These are phyloP conservation scores for Solanum sitiens DNA, from an alignment of 257 asterid species.

Conservation along the genomic window DNA sequence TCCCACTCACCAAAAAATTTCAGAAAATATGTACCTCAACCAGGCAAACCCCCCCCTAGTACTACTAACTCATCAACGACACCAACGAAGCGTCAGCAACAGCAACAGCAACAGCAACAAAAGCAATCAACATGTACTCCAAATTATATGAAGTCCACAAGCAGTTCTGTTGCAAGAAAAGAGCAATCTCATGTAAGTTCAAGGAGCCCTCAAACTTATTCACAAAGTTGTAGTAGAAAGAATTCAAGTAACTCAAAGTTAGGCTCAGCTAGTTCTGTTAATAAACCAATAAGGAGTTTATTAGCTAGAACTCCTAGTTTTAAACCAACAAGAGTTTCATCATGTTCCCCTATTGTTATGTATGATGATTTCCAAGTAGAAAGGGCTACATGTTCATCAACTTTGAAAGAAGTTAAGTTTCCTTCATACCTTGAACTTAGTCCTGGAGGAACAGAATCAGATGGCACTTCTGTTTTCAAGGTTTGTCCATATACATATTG, in stretches of 20 bases:
- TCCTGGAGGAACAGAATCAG: constrained; percentile 52
- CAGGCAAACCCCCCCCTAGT: constrained; percentile 19
- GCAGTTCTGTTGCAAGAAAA: constrained; percentile 72
- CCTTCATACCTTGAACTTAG: constrained; percentile 49
- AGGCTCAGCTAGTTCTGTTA: constrained; percentile 3
- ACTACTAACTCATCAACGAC: background rate
- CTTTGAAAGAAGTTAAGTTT: constrained; percentile 62
- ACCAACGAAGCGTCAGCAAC: background rate
- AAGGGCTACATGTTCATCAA: constrained; percentile 75
- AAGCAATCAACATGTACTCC: constrained; percentile 20
- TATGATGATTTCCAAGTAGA: constrained; percentile 25
- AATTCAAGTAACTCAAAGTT: constrained; percentile 10
- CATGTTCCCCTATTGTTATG: constrained; percentile 21
- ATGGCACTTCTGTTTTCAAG: constrained; percentile 52
- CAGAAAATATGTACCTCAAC: constrained; percentile 15
- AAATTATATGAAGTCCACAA: constrained; percentile 84
- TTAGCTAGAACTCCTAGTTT: constrained; percentile 39
- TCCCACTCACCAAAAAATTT: background rate
- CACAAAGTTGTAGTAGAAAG: constrained; percentile 12
- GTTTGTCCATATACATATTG: constrained; percentile 82
- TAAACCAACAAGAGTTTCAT: constrained; percentile 33
- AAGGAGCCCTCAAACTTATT: constrained; percentile 17
- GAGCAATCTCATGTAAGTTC: constrained; percentile 40
- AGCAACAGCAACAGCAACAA: background rate
- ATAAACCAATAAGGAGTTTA: constrained; percentile 16